Base-by-base conservation (phyloP, 2,329 filamentous ascomycete species). In the Endothia cerciana region DNA sequence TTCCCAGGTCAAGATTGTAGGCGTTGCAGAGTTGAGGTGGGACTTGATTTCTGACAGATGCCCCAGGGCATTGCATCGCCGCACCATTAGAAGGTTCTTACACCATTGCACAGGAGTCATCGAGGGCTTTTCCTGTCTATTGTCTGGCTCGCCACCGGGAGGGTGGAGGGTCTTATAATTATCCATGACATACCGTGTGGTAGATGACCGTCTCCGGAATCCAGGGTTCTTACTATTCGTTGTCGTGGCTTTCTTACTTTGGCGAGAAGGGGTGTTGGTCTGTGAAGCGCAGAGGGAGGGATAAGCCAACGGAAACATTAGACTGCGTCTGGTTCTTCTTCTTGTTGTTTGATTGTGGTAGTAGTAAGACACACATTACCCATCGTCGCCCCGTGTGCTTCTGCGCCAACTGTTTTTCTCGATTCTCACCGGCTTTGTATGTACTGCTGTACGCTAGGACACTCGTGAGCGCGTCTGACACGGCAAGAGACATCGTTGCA, bases 81-180 rank as follows among this genome's bases (percentile, higher is more conserved):
- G 49, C 58, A 49, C 59, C 19, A 36, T 49, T 67, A 65, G 59
- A 65, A 47, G 63, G 33, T 62, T 65, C 43, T 22, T 43, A 49
- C 45, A 62, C 41, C 51, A 47, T 65, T 57, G 55, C 63, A 57
- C 65, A 65, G 65, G 60, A 58, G 63, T 66, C 45, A 43, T 22
- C 13, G 33, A 25, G 30, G 43, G 22, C 1, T 22, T 33, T 53
- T 41, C 41, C 15, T 40, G 33, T 43, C 25, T n/a, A 33, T 53
- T 53, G 33, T 38, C 45, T 13, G 36, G 47, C 36, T 33, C 47
- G 25, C 28, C 43, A 2, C 47, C n/a, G n/a, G n/a, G 5, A 30
- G 47, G 28, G 47, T 30, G 43, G 15, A 41, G 47, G 7, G 33
- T 4, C 19, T 30, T 15, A 40, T 25, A 8, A 8, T 6, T 19